Evolutionary conservation across 768 basidiomycete genomes (phyloP), one percentile per base, ranked within the genome.

Genomic region (Suillus tomentosus): DNA sequence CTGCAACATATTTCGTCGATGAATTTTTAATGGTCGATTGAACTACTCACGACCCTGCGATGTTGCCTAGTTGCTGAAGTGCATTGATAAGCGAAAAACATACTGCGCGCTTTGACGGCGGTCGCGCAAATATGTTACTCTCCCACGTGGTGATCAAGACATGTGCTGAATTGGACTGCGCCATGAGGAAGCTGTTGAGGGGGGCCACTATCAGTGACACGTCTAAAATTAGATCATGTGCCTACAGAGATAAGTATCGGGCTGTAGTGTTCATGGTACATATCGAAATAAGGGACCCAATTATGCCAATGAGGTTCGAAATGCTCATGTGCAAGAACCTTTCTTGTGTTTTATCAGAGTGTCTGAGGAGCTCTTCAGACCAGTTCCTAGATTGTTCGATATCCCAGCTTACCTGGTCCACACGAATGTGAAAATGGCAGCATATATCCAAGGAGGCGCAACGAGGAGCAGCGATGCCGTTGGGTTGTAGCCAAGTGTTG

Each of bases 41-140:
- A 27, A 22, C 62, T 34, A 85, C 87, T 79, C 79, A 95, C 80
- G 92, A 88, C 65, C 94, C 94, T 58, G 87, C 79, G 51, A 96
- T 80, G 77, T 95, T 95, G 0, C 94, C 95, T 8, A 92, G 79
- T 71, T 93, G 90, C 27, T 90, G 89, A 72, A 93, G 87, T 56
- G 86, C 85, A 74, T 95, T 94, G 70, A 94, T 85, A 63, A 92
- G 76, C 1, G 93, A 91, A 51, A 96, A 79, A n/a, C 88, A 89
- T n/a, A 95, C 90, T 3, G 94, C 91, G 24, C 94, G 88, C 75
- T 95, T 96, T 37, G 89, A 86, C 2, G 93, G 86, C 11, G 94
- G 89, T 24, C 88, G 86, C 36, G 92, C 87, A 76, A 96, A 81
- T 31, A 81, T 81, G 67, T 80, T 83, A 62, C 78, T 80, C 64